These are phyloP conservation scores for Phytophthora colocasiae DNA, from an alignment of 352 stramenopile genomes.

Conservation along the genomic window DNA sequence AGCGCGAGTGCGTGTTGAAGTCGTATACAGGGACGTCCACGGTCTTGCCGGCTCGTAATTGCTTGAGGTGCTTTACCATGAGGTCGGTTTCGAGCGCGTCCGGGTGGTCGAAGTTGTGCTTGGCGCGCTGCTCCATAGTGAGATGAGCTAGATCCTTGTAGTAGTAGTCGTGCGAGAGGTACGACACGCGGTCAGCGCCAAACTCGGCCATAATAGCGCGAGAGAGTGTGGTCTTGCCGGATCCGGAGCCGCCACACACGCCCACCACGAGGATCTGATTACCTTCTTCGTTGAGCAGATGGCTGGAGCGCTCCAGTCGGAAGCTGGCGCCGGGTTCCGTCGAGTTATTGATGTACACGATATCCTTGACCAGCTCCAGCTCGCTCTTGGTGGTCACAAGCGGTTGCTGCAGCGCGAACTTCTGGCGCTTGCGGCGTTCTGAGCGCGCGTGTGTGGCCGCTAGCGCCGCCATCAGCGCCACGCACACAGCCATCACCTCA, in stretches of 20 bases:
- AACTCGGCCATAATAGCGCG: slow-evolving; percentile 91
- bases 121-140: slow-evolving; percentile 86
- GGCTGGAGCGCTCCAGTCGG: slow-evolving; percentile 44
- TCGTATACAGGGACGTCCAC: slow-evolving; percentile 95
- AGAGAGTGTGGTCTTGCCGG: slow-evolving; percentile 93
- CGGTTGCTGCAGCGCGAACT: slow-evolving; percentile 52
- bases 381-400: slow-evolving; percentile 62
- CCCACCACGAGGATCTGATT: slow-evolving; percentile 91
- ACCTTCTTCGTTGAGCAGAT: slow-evolving; percentile 55
- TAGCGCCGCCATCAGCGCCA: slow-evolving; percentile 56
- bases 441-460: slow-evolving; percentile 54
- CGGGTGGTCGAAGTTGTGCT: slow-evolving; percentile 98
- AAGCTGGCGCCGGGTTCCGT: slow-evolving; percentile 53
- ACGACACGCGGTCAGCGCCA: slow-evolving; percentile 90
- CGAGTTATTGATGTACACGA: slow-evolving; percentile 86
- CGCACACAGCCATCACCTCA: slow-evolving; percentile 54
- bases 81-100: slow-evolving; percentile 96
- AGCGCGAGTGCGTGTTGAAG: slow-evolving; percentile 94
- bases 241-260: slow-evolving; percentile 92
- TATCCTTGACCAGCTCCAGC: slow-evolving; percentile 84
- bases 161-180: slow-evolving; percentile 97
- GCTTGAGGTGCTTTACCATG: slow-evolving; percentile 91
- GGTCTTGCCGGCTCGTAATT: slow-evolving; percentile 87
- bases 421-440: slow-evolving; percentile 47
- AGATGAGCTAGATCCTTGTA: slow-evolving; percentile 95